A percentile compares a stretch with the other conserved stretches of the same genome.
phyloP scores from a whole-genome alignment of 768 basidiomycete genomes.

The Chalciporus piperatus region DNA sequence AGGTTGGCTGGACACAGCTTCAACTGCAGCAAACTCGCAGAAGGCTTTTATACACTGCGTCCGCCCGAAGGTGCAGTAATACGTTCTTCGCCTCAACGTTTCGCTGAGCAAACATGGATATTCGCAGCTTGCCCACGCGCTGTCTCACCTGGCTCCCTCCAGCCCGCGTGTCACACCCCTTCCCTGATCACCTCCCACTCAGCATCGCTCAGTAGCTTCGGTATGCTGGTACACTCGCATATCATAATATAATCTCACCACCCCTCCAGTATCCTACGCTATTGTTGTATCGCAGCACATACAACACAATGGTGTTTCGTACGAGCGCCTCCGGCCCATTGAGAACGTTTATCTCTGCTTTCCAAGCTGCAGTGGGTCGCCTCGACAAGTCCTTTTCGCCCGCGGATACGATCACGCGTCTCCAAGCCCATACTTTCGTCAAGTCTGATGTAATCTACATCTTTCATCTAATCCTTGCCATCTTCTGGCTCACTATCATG shows the following conservation, averaged over 20 bases:
- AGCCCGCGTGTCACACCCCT: not conserved
- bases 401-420: conserved; percentile 54
- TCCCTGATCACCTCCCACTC: not conserved
- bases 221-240: too few species aligned
- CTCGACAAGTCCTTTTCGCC: conserved; percentile 80
- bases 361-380: conserved; percentile 59
- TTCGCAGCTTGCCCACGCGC: too few species aligned
- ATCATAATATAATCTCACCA: too few species aligned
- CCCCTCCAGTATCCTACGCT: not conserved
- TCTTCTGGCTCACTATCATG: conserved; percentile 76
- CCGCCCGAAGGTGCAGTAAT: too few species aligned
- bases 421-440: conserved; percentile 56
- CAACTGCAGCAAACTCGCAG: too few species aligned
- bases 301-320: conserved; percentile 5
- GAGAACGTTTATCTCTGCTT: conserved; percentile 37
- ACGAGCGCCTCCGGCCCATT: conserved; percentile 1
- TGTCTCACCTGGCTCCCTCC: not conserved
- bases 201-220: not conserved
- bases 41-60: too few species aligned
- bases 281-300: not conserved
- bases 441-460: conserved; percentile 60
- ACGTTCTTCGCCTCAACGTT: too few species aligned
- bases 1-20: too few species aligned
- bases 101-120: too few species aligned
- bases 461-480: conserved; percentile 58